Base-by-base conservation (phyloP, 768 basidiomycete genomes). In the Cyclocybe aegerita region DNA sequence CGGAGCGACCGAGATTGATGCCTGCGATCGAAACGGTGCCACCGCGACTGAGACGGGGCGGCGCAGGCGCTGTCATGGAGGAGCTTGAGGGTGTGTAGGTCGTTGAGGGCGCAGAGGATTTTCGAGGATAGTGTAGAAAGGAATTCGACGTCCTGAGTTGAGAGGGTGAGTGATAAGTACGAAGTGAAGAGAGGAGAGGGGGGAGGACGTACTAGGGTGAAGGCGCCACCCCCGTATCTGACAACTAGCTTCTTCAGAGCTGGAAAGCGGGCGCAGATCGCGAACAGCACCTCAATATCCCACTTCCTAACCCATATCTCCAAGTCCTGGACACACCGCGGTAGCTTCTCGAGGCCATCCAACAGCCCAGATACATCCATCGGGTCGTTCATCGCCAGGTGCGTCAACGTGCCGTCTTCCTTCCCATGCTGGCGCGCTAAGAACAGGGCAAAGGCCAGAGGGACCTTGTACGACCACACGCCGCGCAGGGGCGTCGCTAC, bases 231-330 rank as follows among this genome's bases (percentile, higher is more conserved):
- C 0, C 63, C 64, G 43, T 60, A 67, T 9, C 61, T 47, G 4
- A 70, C 50, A 4, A 61, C 53, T 23, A 70, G 43, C 17, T 23
- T 43, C 6, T 12, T 9, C 3, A 64, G 56, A 0, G 41, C 39
- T 3, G 48, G 50, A 40, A 68, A 70, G 1, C 68, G 44, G 3
- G 59, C 41, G 11, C 61, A 58, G 9, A 65, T 55, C 0, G 68
- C 68, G 36, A 64, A 70, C 8, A 68, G 53, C 7, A 68, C 49
- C 50, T 70, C 68, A 2, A 64, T 57, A 31, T 70, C 68, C 64
- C 66, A 70, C 10, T 53, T 50, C 9, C 56, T 45, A 0, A 68
- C 46, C 33, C 60, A 54, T 0, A 70, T 38, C n/a, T 66, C 61
- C 12, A 70, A 42, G 4, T 53, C 54, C 7, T 53, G 44, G 0